Percentiles rank a stretch among this genome's conserved stretches.
Evolutionary conservation across 495 filamentous ascomycete species (phyloP).

Genomic region (Penicillium daleae): DNA sequence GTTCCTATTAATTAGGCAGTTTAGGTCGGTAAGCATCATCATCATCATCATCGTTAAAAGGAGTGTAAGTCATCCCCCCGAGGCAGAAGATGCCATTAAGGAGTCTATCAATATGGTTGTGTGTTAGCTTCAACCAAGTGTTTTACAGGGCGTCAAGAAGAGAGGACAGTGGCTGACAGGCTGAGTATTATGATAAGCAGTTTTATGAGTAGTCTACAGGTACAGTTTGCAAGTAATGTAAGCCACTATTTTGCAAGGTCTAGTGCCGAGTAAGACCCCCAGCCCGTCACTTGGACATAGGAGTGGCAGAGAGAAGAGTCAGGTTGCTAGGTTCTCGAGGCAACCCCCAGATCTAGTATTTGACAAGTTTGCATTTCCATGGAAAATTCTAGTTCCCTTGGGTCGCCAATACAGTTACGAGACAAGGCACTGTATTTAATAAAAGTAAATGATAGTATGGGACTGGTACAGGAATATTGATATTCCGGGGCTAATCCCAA

Average conservation of each 20-base stretch:
- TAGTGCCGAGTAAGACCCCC: constrained; percentile 18
- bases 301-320: constrained; percentile 11
- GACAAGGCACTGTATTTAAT: too few species aligned
- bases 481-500: too few species aligned
- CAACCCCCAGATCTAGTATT: constrained; percentile 7
- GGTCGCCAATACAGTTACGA: too few species aligned
- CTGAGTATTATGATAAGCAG: constrained; percentile 26
- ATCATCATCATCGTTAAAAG: constrained; percentile 25
- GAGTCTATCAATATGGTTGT: constrained; percentile 21
- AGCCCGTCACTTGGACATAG: constrained; percentile 22
- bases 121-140: constrained; percentile 21
- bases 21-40: constrained; percentile 16
- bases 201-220: constrained; percentile 24
- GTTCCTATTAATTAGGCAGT: constrained; percentile 11
- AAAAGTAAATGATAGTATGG: too few species aligned
- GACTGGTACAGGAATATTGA: too few species aligned
- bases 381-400: too few species aligned
- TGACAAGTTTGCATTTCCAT: constrained; percentile 11
- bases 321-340: constrained; percentile 22
- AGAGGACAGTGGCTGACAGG: constrained; percentile 24
- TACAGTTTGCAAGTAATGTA: constrained; percentile 17
- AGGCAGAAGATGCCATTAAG: constrained; percentile 22
- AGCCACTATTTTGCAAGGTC: constrained; percentile 20
- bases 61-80: constrained; percentile 20
- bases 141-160: constrained; percentile 12